A percentile compares a stretch with the other conserved stretches of the same genome.
Evolutionary conservation across 1,139 yeast genomes (phyloP).

Genomic region (Arxiozyma heterogenica): DNA sequence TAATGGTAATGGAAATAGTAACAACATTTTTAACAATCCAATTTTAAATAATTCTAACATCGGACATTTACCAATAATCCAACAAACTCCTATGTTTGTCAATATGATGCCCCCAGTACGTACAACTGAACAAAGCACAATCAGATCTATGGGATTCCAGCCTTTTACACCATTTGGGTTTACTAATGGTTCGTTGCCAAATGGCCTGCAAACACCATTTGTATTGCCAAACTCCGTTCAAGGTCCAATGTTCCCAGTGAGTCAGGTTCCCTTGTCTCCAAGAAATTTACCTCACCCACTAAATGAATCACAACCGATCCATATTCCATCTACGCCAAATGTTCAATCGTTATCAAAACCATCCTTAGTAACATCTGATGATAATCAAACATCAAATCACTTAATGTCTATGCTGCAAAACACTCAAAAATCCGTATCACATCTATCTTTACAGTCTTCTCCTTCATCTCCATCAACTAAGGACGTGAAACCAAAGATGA

Average conservation of each 20-base stretch:
- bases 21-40: neutral
- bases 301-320: neutral
- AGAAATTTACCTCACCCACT: conserved; percentile 2
- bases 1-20: neutral
- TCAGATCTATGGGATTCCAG: conserved; percentile 18
- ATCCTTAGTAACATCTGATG: conserved; percentile 30
- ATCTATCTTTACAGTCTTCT: neutral
- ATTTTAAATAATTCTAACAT: neutral
- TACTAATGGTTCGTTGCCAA: conserved; percentile 12
- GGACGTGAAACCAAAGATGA: conserved; percentile 19
- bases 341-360: conserved; percentile 39
- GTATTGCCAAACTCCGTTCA: neutral
- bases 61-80: conserved; percentile 2
- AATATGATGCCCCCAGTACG: conserved; percentile 16
- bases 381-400: conserved; percentile 35
- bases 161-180: conserved; percentile 31
- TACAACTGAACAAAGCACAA: conserved; percentile 17
- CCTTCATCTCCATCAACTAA: neutral
- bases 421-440: neutral
- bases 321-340: conserved; percentile 32
- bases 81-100: conserved; percentile 1
- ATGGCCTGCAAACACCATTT: conserved; percentile 4
- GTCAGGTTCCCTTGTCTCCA: neutral
- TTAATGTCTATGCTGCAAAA: conserved; percentile 12
- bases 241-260: neutral